phyloP scores from a whole-genome alignment of 2,329 filamentous ascomycete genomes.

The Waltergamsia citrina region DNA sequence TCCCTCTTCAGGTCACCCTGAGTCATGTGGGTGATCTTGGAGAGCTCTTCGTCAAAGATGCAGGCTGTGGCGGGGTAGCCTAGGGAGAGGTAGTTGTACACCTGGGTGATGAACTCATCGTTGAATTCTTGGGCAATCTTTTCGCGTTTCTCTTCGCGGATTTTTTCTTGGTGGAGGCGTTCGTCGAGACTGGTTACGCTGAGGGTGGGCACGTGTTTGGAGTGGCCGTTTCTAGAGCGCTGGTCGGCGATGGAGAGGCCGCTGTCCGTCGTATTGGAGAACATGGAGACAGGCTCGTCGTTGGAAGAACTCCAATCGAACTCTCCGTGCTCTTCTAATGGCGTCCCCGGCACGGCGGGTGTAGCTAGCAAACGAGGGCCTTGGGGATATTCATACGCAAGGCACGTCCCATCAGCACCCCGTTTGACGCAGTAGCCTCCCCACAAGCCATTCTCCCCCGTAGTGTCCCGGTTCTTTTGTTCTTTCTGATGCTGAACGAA shows the following conservation, averaged over 20 bases:
- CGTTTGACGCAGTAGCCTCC: slow-evolving; percentile 53
- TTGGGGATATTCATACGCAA: not conserved
- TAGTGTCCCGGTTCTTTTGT: slow-evolving; percentile 42
- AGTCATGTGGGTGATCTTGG: slow-evolving; percentile 65
- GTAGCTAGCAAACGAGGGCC: slow-evolving; percentile 39
- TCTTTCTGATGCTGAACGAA: slow-evolving; percentile 38
- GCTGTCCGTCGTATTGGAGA: slow-evolving; percentile 12
- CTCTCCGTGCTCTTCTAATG: slow-evolving; percentile 31
- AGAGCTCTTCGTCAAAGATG: slow-evolving; percentile 75
- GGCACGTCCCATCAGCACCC: not conserved
- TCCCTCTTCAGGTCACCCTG: slow-evolving; percentile 61
- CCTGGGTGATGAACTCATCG: slow-evolving; percentile 83
- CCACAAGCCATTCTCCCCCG: slow-evolving; percentile 62
- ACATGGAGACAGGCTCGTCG: slow-evolving; percentile 27
- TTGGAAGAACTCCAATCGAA: slow-evolving; percentile 26
- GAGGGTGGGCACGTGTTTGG: slow-evolving; percentile 38
- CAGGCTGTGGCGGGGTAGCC: slow-evolving; percentile 83
- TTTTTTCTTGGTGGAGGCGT: slow-evolving; percentile 37
- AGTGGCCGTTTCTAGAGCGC: slow-evolving; percentile 18
- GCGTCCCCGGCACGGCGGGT: slow-evolving; percentile 30
- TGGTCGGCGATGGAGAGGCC: slow-evolving; percentile 13
- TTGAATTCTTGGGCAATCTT: slow-evolving; percentile 60
- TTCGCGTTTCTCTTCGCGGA: slow-evolving; percentile 38
- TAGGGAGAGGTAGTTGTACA: slow-evolving; percentile 92
- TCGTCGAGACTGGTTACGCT: slow-evolving; percentile 44